Percentiles rank a stretch among this genome's conserved stretches.
Conservation (phyloP, 2,329 filamentous ascomycete genomes). For the Fusarium piperis region DNA sequence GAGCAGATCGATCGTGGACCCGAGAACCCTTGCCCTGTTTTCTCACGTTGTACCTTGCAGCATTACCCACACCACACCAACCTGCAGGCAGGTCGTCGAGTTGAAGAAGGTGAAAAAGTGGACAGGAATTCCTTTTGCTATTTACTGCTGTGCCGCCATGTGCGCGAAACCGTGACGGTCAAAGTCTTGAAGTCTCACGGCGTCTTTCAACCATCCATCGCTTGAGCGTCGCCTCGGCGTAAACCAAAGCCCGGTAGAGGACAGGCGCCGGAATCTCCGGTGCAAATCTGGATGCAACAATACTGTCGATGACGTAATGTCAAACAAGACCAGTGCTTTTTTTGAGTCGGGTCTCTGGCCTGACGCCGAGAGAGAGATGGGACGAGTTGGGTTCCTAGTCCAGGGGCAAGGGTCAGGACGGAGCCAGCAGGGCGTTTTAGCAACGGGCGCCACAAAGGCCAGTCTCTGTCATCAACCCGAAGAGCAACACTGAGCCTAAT, state of each 20-base stretch:
- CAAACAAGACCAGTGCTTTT: background rate
- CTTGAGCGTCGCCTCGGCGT: background rate
- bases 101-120: conserved; percentile 9
- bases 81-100: conserved; percentile 17
- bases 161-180: background rate
- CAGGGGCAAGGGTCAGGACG: conserved; percentile 27
- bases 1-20: conserved; percentile 34
- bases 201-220: background rate
- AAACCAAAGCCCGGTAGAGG: background rate
- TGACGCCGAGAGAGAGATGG: conserved; percentile 28
- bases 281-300: conserved; percentile 20
- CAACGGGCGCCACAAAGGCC: conserved; percentile 25
- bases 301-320: conserved; percentile 36
- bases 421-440: conserved; percentile 16
- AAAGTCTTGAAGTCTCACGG: background rate
- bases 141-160: background rate
- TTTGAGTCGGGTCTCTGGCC: conserved; percentile 8
- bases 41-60: conserved; percentile 32
- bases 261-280: conserved; percentile 26
- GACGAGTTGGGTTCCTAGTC: conserved; percentile 29
- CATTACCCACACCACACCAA: conserved; percentile 28
- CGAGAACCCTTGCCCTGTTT: conserved; percentile 19
- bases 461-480: conserved; percentile 16
- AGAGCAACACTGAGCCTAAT: conserved; percentile 25
- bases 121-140: conserved; percentile 17